These are phyloP conservation scores for Colletotrichum liriopes DNA, from an alignment of 2,329 filamentous ascomycete species.

Conservation along the genomic window DNA sequence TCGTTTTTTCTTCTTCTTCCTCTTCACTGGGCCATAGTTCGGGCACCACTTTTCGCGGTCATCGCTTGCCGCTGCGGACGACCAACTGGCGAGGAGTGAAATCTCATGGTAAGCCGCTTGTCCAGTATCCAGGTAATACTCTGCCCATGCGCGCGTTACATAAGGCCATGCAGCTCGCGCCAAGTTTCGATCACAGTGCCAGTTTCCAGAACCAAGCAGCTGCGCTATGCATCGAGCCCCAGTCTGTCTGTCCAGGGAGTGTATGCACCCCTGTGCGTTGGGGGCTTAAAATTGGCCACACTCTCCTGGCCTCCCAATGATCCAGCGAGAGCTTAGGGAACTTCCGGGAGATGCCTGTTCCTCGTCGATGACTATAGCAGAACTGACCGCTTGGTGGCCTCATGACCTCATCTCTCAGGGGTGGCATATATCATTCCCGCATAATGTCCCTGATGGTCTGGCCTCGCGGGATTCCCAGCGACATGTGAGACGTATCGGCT, in stretches of 20 bases:
- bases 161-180: slow-evolving; percentile 35
- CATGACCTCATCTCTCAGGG: slow-evolving; percentile 41
- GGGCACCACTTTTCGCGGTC: slow-evolving; percentile 12
- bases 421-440: slow-evolving; percentile 32
- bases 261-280: slow-evolving; percentile 28
- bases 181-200: slow-evolving; percentile 25
- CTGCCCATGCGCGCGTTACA: slow-evolving; percentile 14
- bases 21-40: slow-evolving; percentile 2
- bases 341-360: slow-evolving; percentile 29
- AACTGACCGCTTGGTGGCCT: slow-evolving; percentile 38
- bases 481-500: slow-evolving; percentile 40
- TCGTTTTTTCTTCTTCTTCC: too few relatives aligned
- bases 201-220: neutral
- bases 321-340: neutral
- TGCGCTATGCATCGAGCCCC: slow-evolving; percentile 21
- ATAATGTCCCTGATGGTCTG: slow-evolving; percentile 32
- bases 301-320: slow-evolving; percentile 20
- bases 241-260: neutral
- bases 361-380: slow-evolving; percentile 1
- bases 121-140: slow-evolving; percentile 14
- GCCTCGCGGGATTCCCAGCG: slow-evolving; percentile 27
- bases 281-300: slow-evolving; percentile 38
- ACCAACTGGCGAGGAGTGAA: slow-evolving; percentile 33
- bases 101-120: slow-evolving; percentile 21
- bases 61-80: slow-evolving; percentile 30